phyloP scores from a whole-genome alignment of 176 grass and related monocot genomes.

The Puya raimondii region DNA sequence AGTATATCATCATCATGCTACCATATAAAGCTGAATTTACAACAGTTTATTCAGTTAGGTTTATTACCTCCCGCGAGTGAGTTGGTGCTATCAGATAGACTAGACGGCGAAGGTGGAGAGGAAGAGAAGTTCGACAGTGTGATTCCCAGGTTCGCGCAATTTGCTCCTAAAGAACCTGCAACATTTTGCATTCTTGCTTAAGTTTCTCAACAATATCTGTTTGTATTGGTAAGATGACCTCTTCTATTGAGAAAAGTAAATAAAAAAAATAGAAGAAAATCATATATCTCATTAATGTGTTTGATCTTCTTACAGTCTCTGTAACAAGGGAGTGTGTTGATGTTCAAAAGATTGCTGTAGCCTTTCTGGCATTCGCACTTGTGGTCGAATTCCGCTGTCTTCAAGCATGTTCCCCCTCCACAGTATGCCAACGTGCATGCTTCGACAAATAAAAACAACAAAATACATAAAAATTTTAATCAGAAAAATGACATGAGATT shows the following conservation, averaged over 20 bases:
- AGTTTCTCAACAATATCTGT: neutral
- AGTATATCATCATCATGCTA: neutral
- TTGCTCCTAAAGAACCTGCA: slow-evolving; percentile 61
- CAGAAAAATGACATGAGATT: neutral
- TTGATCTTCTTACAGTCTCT: slow-evolving; percentile 42
- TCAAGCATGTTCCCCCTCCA: slow-evolving; percentile 52
- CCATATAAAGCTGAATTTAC: neutral
- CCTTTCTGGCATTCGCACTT: slow-evolving; percentile 56
- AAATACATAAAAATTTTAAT: neutral
- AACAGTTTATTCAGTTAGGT: neutral
- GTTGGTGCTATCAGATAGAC: slow-evolving; percentile 17
- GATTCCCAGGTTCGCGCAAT: slow-evolving; percentile 54
- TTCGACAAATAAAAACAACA: slow-evolving; percentile 12
- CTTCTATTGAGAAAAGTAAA: no score
- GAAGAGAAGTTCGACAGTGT: slow-evolving; percentile 36
- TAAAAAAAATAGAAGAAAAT: no score
- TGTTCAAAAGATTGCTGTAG: slow-evolving; percentile 70
- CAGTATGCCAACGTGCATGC: slow-evolving; percentile 65
- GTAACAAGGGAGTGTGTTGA: slow-evolving; percentile 59
- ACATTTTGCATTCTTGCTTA: neutral
- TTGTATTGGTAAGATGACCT: no score
- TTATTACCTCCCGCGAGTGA: slow-evolving; percentile 5
- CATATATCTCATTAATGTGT: neutral
- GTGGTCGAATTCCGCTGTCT: slow-evolving; percentile 39
- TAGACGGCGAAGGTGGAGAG: slow-evolving; percentile 30